A percentile compares a stretch with the other conserved stretches of the same genome.
These are phyloP conservation scores for Guadua angustifolia DNA, from an alignment of 176 grass and related monocot genomes.

Conservation along the genomic window DNA sequence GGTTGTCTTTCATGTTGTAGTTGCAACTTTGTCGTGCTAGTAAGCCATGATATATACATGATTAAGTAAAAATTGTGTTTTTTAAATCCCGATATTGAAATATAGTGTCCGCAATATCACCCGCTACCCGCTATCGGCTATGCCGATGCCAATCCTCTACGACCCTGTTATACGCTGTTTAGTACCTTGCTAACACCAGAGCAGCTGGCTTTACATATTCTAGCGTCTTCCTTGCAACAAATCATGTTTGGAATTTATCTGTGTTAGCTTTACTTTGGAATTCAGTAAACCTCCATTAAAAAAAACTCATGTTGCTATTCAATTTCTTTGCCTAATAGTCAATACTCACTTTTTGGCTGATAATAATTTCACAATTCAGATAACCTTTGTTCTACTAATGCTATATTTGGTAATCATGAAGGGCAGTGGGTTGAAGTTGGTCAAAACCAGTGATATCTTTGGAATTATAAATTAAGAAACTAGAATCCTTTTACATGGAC, in stretches of 20 bases:
- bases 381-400: neutral
- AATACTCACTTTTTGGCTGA: neutral
- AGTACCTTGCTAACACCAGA: neutral
- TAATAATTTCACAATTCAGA: neutral
- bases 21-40: no score
- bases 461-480: slow-evolving; percentile 3
- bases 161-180: no score
- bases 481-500: neutral
- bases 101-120: no score
- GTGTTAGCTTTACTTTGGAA: slow-evolving; percentile 14
- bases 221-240: neutral
- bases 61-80: no score
- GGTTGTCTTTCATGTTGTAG: no score
- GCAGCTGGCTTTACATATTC: neutral
- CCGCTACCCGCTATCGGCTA: no score
- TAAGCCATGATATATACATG: no score
- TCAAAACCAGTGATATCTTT: slow-evolving; percentile 2
- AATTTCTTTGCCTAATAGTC: slow-evolving; percentile 13
- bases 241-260: slow-evolving; percentile 21
- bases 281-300: neutral
- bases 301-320: neutral
- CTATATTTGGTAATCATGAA: slow-evolving; percentile 20
- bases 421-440: neutral
- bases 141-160: no score
- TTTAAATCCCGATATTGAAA: no score